Percentiles rank a stretch among this genome's conserved stretches.
phyloP scores from a whole-genome alignment of 1,284 basidiomycete genomes.

The Agroathelia rolfsii region DNA sequence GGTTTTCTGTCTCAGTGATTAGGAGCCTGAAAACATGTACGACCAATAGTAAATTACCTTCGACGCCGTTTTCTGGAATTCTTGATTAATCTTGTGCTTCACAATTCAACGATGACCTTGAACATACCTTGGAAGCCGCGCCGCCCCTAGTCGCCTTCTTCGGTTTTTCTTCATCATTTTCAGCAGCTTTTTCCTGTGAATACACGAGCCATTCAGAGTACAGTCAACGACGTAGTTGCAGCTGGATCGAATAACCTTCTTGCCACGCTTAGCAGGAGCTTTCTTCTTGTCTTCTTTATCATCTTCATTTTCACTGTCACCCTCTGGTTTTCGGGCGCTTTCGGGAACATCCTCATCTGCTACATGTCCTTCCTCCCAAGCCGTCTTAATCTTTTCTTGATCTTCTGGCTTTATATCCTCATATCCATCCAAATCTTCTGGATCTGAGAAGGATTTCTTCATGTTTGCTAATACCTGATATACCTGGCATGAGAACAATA shows the following conservation, averaged over 20 bases:
- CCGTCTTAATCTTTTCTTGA: slow-evolving; percentile 54
- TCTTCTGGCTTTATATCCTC: slow-evolving; percentile 58
- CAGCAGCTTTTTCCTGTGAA: slow-evolving; percentile 15
- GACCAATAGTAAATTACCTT: slow-evolving; percentile 22
- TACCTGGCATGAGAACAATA: no score
- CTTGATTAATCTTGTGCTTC: slow-evolving; percentile 6
- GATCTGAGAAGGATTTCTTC: slow-evolving; percentile 49
- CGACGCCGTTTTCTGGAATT: slow-evolving; percentile 28
- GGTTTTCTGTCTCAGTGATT: slow-evolving; percentile 25
- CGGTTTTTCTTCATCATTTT: slow-evolving; percentile 22
- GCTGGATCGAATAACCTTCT: slow-evolving; percentile 3
- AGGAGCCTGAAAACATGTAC: slow-evolving; percentile 9
- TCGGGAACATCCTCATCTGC: slow-evolving; percentile 74
- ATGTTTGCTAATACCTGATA: no score
- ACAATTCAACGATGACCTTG: no score
- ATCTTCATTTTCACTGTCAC: slow-evolving; percentile 37
- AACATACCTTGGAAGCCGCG: slow-evolving; percentile 8
- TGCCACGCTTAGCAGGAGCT: slow-evolving; percentile 11
- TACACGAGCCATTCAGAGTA: slow-evolving; percentile 30
- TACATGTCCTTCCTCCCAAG: slow-evolving; percentile 66
- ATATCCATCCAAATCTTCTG: slow-evolving; percentile 64
- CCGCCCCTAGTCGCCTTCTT: slow-evolving; percentile 17
- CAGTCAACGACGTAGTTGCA: slow-evolving; percentile 1
- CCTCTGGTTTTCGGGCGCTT: slow-evolving; percentile 48
- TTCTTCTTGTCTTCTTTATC: slow-evolving; percentile 29